A percentile compares a stretch with the other conserved stretches of the same genome.
Conservation (phyloP, 2,329 filamentous ascomycete species). For the Cucurbitaria berberidis region DNA sequence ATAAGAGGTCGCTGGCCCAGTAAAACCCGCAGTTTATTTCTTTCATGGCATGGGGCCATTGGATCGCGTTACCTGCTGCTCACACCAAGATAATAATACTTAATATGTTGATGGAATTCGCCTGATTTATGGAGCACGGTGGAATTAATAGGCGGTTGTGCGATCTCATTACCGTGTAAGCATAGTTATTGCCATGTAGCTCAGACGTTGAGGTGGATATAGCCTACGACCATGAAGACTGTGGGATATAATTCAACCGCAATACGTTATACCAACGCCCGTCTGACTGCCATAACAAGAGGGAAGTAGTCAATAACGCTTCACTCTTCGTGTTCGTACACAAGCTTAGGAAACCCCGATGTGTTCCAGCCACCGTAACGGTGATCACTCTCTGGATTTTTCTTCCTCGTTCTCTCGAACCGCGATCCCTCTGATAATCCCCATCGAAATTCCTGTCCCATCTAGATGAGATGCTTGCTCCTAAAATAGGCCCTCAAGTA, state of each 20-base stretch:
- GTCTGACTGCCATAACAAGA: conserved; percentile 18
- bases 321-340: conserved; percentile 28
- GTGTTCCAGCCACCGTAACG: neutral
- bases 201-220: neutral
- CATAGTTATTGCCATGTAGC: neutral
- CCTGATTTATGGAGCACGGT: neutral
- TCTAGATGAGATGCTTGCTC: conserved; percentile 60
- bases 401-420: conserved; percentile 2
- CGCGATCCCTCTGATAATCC: neutral
- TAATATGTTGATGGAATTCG: neutral
- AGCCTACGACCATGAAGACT: neutral
- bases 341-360: neutral
- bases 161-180: neutral
- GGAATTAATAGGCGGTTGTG: neutral
- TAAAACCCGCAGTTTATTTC: too few relatives aligned
- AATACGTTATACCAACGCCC: conserved; percentile 33
- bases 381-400: neutral
- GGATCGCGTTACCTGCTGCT: too few relatives aligned
- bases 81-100: too few relatives aligned
- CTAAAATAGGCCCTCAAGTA: conserved; percentile 95
- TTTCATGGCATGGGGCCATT: too few relatives aligned
- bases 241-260: neutral
- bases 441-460: neutral
- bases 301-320: conserved; percentile 24
- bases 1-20: too few relatives aligned